Evolutionary conservation across 495 filamentous ascomycete species (phyloP), one percentile per base, ranked within the genome.

Genomic region (Penicillium verhagenii): DNA sequence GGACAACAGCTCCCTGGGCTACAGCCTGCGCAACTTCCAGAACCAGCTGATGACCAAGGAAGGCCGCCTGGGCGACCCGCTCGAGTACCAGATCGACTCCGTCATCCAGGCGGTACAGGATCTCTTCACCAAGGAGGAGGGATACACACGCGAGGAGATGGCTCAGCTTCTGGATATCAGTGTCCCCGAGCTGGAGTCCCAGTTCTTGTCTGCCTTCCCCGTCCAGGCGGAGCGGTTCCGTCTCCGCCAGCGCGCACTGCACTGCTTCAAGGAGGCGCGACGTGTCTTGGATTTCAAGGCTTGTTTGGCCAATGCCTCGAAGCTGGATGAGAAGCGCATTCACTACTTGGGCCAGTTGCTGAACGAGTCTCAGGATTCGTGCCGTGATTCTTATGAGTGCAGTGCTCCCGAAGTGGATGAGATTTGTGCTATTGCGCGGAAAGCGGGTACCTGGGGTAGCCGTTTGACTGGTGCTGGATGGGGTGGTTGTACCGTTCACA

Each of bases 401-500:
- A 91, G 86, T 60, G 94, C 91, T 53, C 83, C 87, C 0, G 90
- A 97, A 70, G 82, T 97, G 28, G 95, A 98, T 66, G 79, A 89
- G 50, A 80, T 98, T 35, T 97, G 92, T 66, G 63, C 72, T 24
- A 86, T 97, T 58, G 93, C 94, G 1, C 79, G 85, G 11, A 73
- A 73, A 39, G 88, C 87, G 4, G 94, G 95, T 19, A 82, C 86
- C 37, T 93, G 88, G 71, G 95, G 94, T 19, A 89, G 87, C 59
- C 81, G 94, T 8, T 72, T 97, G 63, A 98, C 94, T 2, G 94
- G 94, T 46, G 94, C 94, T 14, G 94, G 94, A 24, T 98, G 94
- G 94, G 94, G 94, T 56, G 94, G 94, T 11, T 97, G 95, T 70
- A 91, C 82, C 40, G 93, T 98, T 46, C 95, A 98, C 71, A 80